phyloP scores from a whole-genome alignment of 164 flowering plant genomes.

The Berberis thunbergii region DNA sequence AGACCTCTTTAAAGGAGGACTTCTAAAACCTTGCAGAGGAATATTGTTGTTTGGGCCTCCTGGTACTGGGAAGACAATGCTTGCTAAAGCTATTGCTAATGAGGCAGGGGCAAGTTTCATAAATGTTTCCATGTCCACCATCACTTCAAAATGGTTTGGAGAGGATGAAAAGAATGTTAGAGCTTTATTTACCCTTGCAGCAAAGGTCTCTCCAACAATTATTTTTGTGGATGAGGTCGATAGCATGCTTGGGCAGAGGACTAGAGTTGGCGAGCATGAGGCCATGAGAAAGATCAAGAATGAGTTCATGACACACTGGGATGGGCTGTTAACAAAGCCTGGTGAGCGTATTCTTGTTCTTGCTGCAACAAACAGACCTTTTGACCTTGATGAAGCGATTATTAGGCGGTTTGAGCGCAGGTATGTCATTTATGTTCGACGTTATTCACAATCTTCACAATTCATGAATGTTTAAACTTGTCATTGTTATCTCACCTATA shows the following conservation, averaged over 20 bases:
- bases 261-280: too few species aligned
- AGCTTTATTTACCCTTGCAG: slow-evolving; percentile 83
- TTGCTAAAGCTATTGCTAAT: slow-evolving; percentile 36
- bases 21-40: slow-evolving; percentile 4
- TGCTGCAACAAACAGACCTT: slow-evolving; percentile 95
- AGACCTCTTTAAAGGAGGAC: slow-evolving; percentile 50
- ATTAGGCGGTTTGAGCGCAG: slow-evolving; percentile 57
- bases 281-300: slow-evolving; percentile 68
- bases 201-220: slow-evolving; percentile 92
- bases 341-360: slow-evolving; percentile 87
- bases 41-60: slow-evolving; percentile 6
- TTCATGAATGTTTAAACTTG: too few species aligned
- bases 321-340: slow-evolving; percentile 70
- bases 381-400: slow-evolving; percentile 91
- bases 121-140: slow-evolving; percentile 95
- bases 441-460: background rate
- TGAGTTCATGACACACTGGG: slow-evolving; percentile 99
- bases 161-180: slow-evolving; percentile 97
- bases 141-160: slow-evolving; percentile 99
- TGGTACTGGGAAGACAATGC: background rate
- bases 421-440: slow-evolving; percentile 20
- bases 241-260: slow-evolving; percentile 55
- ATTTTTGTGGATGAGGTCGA: slow-evolving; percentile 65
- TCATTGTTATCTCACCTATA: background rate
- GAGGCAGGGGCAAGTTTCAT: slow-evolving; percentile 99